Evolutionary conservation across 2,329 filamentous ascomycete genomes (phyloP).

Genomic region (Botrytis paeoniae): DNA sequence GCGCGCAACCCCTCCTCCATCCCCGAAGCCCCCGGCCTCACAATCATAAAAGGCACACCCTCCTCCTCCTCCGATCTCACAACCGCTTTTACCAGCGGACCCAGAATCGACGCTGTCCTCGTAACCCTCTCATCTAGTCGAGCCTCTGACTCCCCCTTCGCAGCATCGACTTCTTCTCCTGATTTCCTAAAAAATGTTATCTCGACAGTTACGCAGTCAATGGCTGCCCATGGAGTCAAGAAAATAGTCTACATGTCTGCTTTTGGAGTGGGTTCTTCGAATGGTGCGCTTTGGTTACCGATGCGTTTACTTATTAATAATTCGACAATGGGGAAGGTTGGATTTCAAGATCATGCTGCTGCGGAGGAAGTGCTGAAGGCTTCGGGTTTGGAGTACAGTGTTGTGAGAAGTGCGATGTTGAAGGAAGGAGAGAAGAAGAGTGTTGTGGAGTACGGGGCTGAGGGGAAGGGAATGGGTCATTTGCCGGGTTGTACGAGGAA

Average conservation of each 20-base stretch:
- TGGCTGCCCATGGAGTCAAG: constrained; percentile 38
- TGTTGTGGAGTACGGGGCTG: constrained; percentile 28
- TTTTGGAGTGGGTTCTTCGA: constrained; percentile 49
- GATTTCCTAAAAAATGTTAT: constrained; percentile 11
- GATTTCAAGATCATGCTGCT: constrained; percentile 47
- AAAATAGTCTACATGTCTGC: constrained; percentile 51
- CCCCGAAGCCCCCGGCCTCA: constrained; percentile 38
- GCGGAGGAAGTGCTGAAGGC: constrained; percentile 22
- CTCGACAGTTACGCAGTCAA: constrained; percentile 31
- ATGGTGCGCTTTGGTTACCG: constrained; percentile 41
- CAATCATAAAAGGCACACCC: constrained; percentile 39
- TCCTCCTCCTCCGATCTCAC: not conserved
- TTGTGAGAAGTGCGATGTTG: constrained; percentile 27
- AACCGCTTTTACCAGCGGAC: constrained; percentile 24
- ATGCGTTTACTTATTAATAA: constrained; percentile 46
- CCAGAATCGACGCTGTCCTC: constrained; percentile 42
- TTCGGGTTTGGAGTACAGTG: constrained; percentile 22
- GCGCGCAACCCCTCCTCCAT: constrained; percentile 43
- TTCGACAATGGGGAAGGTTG: constrained; percentile 42
- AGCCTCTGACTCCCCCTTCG: constrained; percentile 47
- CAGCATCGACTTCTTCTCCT: constrained; percentile 31
- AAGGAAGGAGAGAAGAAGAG: constrained; percentile 23
- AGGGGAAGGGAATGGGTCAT: constrained; percentile 28
- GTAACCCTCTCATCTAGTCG: constrained; percentile 49
- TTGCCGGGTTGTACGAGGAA: constrained; percentile 22